These are phyloP conservation scores for Adansonia madagascariensis DNA, from an alignment of 441 rosid species.

Conservation along the genomic window DNA sequence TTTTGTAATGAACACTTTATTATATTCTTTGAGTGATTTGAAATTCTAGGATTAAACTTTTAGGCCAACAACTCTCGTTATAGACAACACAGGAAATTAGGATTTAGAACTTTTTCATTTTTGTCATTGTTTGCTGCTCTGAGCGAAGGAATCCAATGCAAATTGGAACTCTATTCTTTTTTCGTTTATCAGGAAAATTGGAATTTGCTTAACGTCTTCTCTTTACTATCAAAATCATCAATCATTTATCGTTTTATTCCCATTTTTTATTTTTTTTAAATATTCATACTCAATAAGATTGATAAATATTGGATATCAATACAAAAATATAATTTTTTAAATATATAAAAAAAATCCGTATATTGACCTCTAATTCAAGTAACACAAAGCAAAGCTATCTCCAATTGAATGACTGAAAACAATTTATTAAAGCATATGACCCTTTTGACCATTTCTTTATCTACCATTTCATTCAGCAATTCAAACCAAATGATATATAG, in stretches of 20 bases:
- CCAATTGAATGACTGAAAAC: neutral
- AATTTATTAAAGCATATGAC: constrained; percentile 1
- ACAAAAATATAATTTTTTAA: no score
- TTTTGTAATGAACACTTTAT: neutral
- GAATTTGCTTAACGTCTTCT: neutral
- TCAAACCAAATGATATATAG: constrained; percentile 19
- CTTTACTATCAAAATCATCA: neutral
- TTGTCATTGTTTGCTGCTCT: neutral
- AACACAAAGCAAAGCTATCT: neutral
- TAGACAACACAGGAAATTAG: neutral
- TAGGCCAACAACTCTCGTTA: neutral
- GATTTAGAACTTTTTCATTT: neutral
- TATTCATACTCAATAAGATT: no score
- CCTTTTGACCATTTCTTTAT: constrained; percentile 10
- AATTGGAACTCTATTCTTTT: neutral
- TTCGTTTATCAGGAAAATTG: neutral
- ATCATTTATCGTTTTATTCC: no score
- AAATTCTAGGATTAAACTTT: neutral
- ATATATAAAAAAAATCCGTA: no score
- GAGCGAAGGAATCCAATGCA: neutral
- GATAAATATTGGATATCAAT: no score
- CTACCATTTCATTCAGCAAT: constrained; percentile 17
- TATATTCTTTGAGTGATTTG: neutral
- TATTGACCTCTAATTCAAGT: no score
- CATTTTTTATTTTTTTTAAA: no score